A percentile compares a stretch with the other conserved stretches of the same genome.
Evolutionary conservation across 2,329 filamentous ascomycete genomes (phyloP).

Genomic region (Ascochyta viciae-villosae): DNA sequence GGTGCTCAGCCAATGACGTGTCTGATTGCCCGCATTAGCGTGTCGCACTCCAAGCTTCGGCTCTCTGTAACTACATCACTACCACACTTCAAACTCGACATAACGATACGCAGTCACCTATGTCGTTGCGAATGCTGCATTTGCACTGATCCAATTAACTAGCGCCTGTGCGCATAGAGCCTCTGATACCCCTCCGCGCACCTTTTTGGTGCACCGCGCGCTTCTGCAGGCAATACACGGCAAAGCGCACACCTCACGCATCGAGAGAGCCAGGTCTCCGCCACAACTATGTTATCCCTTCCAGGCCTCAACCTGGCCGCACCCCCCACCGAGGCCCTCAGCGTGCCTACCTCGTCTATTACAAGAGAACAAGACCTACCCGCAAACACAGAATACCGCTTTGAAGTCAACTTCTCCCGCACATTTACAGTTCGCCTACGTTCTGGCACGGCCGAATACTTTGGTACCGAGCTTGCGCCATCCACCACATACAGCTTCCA

Average conservation of each 20-base stretch:
- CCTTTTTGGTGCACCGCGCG: too few species aligned
- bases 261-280: background rate
- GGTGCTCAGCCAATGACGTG: conserved; percentile 11
- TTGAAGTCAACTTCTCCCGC: conserved; percentile 48
- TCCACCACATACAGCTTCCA: conserved; percentile 82
- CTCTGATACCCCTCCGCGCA: too few species aligned
- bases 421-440: conserved; percentile 65
- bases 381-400: conserved; percentile 56
- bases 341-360: conserved; percentile 27
- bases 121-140: too few species aligned
- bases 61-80: too few species aligned
- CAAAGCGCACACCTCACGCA: too few species aligned
- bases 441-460: conserved; percentile 86
- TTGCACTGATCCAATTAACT: too few species aligned
- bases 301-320: conserved; percentile 55
- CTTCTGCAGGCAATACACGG: too few species aligned
- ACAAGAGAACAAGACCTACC: conserved; percentile 52
- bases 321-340: conserved; percentile 36
- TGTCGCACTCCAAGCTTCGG: background rate
- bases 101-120: background rate
- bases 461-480: conserved; percentile 89
- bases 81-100: too few species aligned
- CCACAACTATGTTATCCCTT: conserved; percentile 47
- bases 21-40: conserved; percentile 8
- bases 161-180: too few species aligned